A percentile compares a stretch with the other conserved stretches of the same genome.
These are phyloP conservation scores for Byssothecium circinans DNA, from an alignment of 2,329 filamentous ascomycete genomes.

Conservation along the genomic window DNA sequence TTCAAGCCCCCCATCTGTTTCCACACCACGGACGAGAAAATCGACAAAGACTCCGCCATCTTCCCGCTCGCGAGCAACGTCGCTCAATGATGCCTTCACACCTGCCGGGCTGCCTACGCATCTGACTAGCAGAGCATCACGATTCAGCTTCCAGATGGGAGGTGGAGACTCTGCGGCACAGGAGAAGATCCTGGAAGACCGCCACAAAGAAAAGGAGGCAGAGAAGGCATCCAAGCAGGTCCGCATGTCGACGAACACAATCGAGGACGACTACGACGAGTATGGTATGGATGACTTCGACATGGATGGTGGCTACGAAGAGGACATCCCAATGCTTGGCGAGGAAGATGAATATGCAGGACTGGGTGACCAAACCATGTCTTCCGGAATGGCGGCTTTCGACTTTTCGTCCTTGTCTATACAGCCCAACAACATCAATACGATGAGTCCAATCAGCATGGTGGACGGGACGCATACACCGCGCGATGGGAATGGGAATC, in stretches of 20 bases:
- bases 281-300: slow-evolving; percentile 49
- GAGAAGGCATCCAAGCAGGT: slow-evolving; percentile 55
- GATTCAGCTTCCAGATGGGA: slow-evolving; percentile 81
- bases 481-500: slow-evolving; percentile 32
- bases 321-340: slow-evolving; percentile 63
- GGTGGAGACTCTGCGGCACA: slow-evolving; percentile 65
- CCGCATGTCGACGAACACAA: slow-evolving; percentile 38
- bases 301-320: slow-evolving; percentile 63
- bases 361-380: slow-evolving; percentile 28
- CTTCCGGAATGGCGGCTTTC: slow-evolving; percentile 33
- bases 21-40: slow-evolving; percentile 34
- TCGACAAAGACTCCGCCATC: slow-evolving; percentile 41
- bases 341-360: slow-evolving; percentile 38
- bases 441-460: slow-evolving; percentile 26
- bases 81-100: slow-evolving; percentile 40
- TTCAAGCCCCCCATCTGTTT: slow-evolving; percentile 25
- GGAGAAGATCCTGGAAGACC: slow-evolving; percentile 71
- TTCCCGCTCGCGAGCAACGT: slow-evolving; percentile 41
- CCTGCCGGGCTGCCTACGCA: slow-evolving; percentile 47
- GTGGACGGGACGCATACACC: slow-evolving; percentile 30
- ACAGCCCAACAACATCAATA: slow-evolving; percentile 18
- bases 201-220: slow-evolving; percentile 67
- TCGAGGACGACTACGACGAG: slow-evolving; percentile 44
- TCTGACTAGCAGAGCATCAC: slow-evolving; percentile 67
- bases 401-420: slow-evolving; percentile 39